Evolutionary conservation across 768 basidiomycete species (phyloP), one percentile per base, ranked within the genome.

Genomic region (Kwoniella sp.): DNA sequence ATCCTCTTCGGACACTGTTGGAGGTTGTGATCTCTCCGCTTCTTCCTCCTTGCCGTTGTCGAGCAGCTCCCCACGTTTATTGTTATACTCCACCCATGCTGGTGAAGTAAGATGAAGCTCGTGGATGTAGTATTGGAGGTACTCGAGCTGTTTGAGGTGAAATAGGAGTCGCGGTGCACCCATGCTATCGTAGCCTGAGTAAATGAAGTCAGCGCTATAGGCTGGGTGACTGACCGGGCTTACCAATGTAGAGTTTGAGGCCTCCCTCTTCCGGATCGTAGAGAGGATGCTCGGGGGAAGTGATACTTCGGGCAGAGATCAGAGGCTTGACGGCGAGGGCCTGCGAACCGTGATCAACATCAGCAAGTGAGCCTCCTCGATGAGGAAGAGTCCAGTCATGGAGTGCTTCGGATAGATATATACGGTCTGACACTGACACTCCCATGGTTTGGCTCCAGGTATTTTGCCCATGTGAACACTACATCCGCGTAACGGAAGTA

Each of bases 71-170:
- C 22, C 45, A 8, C 50, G 37, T 52, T 58, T 69, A 26, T 25
- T 25, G 47, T 67, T 57, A 26, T 70, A 68, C 5, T 58, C 55
- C 15, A 64, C 58, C 63, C 63, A 65, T 0, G 52, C 61, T 1
- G 75, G 69, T 20, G 73, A 61, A 17, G 74, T 67, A 1, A 80
- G 68, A 1, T 69, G 59, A 55, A 72, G 69, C 13, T 71, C 66
- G 38, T 72, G 70, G 34, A 79, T 79, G 34, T 76, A 80, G 51
- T 74, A 77, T 25, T 73, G 73, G 0, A 80, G 54, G 54, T 76
- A 80, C 55, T 78, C 67, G 12, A 80, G n/a, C 61, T 80, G 79
- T 26, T 59, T 61, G 29, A 75, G 70, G 7, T 67, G 71, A 53
- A 77, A 74, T n/a, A 73, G 58, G 0, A 76, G 63, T 1, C 66